Evolutionary conservation across 192 early-diverging fungal species (phyloP), one percentile per base, ranked within the genome.

Genomic region (Backusella mclennaniae): DNA sequence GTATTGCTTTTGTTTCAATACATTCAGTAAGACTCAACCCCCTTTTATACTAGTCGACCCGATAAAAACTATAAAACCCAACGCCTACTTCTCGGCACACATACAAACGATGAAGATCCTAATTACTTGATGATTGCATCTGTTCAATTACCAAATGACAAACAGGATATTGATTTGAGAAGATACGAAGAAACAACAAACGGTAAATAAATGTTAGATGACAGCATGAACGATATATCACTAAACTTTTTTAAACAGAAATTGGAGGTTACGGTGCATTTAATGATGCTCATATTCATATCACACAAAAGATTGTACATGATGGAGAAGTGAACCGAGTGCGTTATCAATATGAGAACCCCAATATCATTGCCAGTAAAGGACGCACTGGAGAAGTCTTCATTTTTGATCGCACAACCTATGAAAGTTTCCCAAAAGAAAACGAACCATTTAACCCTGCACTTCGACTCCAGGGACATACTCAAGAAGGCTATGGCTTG

Each of bases 251-350:
- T 14, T 67, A 49, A 29, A 44, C 42, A 76, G 74, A 76, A 36
- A 76, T 80, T 67, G 75, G 76, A 73, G 82, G 78, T 12, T 73
- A 85, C 72, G 73, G 79, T 42, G 76, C 39, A 12, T 87, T 83
- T 66, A 88, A 88, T 75, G 69, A 80, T 23, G 87, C 92, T 11
- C 93, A 95, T 79, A 93, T 90, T 85, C 93, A 93, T 79, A 95
- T 98, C 73, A 94, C 90, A 53, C 98, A 99, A 85, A 92, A 92
- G 36, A 99, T 99, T 83, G 92, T 93, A 75, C 98, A 99, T 74
- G 96, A 98, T 46, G 96, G 96, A 70, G 98, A 99, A 85, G 95
- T 98, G 68, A 99, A 99, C 86, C 83, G 97, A 72, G 96, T 96
- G n/a, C 90, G 98, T 53, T 99, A 99, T 82, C 97, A 98, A 94